Evolutionary conservation across 2,329 filamentous ascomycete genomes (phyloP), one percentile per base, ranked within the genome.

Genomic region (Fulvia fulva): DNA sequence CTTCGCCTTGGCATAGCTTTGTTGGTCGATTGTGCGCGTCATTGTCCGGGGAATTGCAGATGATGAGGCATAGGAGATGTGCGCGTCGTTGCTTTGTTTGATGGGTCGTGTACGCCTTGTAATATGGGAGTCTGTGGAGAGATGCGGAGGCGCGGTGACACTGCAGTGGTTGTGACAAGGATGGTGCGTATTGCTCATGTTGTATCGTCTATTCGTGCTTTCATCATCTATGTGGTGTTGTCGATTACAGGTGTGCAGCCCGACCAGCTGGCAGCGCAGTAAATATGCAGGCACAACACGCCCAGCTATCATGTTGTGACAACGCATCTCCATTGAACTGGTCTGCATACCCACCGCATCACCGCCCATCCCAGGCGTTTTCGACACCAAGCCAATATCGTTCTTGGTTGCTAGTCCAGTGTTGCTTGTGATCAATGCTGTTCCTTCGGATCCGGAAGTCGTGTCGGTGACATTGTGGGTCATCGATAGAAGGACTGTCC

Each of bases 311-410:
- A 11, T 30, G 28, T 6, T 30, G 28, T 6, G 28, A 30, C 6
- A 30, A 11, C 28, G 28, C 4, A 19, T 41, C 37, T 8, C 14
- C 14, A 7, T n/a, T n/a, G 37, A 7, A 1, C n/a, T n/a, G 37
- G 14, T 3, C n/a, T 14, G 12, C 12, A n/a, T 9, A 12, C 12
- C 2, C 3, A n/a, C n/a, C 37, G 2, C 14, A 16, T n/a, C 16
- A 41, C 19, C 8, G 5, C 26, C 65, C 61, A 25, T 69, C 65
- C 67, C 66, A 70, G n/a, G 65, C 65, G 37, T 63, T 65, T 55
- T 69, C 68, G 19, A 70, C 63, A 0, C 67, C 65, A 23, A 62
- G 32, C 67, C 68, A 70, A 53, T 68, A 69, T 34, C 68, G 57
- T 57, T 69, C 67, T 57, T 70, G 66, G 56, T 69, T 60, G 5